Conservation (phyloP, 371 early-diverging fungal species). For the Mortierella sp. region DNA sequence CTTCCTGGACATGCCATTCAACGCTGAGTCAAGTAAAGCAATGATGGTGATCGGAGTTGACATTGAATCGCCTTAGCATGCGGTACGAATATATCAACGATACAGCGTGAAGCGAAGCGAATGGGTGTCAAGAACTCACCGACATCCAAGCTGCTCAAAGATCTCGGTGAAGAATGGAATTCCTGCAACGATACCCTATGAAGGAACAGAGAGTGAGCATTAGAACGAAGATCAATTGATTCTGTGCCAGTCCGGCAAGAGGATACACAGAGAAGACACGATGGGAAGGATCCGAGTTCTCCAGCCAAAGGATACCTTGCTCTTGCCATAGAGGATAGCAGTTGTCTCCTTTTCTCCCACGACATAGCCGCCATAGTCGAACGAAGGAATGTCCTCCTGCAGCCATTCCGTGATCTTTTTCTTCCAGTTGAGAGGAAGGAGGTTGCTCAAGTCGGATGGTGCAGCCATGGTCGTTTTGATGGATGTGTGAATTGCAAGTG, state of each 20-base stretch:
- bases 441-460: slow-evolving; percentile 54
- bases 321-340: slow-evolving; percentile 91
- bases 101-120: neutral
- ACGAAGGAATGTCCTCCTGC: slow-evolving; percentile 94
- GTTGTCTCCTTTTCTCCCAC: slow-evolving; percentile 90
- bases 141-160: slow-evolving; percentile 90
- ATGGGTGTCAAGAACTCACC: slow-evolving; percentile 64
- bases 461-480: slow-evolving; percentile 14
- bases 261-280: neutral
- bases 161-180: slow-evolving; percentile 96
- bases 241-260: too few relatives aligned
- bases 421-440: slow-evolving; percentile 82
- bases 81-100: neutral
- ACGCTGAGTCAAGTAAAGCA: slow-evolving; percentile 65
- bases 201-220: neutral
- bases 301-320: slow-evolving; percentile 59
- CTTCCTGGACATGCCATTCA: slow-evolving; percentile 87
- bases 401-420: slow-evolving; percentile 81
- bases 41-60: too few relatives aligned
- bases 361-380: slow-evolving; percentile 97
- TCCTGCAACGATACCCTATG: slow-evolving; percentile 90
- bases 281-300: neutral
- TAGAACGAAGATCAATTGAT: neutral
- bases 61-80: too few relatives aligned
- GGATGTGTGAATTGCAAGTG: neutral